A percentile compares a stretch with the other conserved stretches of the same genome.
phyloP scores from a whole-genome alignment of 2,329 filamentous ascomycete genomes.

The Zymoseptoria passerinii region DNA sequence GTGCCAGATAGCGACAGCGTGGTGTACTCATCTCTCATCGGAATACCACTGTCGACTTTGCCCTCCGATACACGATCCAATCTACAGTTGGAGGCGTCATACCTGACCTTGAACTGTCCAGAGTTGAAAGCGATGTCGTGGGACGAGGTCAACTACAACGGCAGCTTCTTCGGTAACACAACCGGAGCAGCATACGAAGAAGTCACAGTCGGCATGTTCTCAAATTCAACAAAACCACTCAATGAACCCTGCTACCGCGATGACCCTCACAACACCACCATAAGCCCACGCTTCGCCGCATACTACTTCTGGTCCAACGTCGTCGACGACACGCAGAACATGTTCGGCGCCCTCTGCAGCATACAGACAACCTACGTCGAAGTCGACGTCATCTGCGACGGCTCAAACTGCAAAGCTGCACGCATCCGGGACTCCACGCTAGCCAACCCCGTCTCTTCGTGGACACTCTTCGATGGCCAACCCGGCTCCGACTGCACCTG shows the following conservation, averaged over 20 bases:
- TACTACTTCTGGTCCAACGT: neutral
- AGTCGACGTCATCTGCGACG: neutral
- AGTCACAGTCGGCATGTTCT: neutral
- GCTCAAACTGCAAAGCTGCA: neutral
- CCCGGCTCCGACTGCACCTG: neutral
- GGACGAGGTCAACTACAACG: neutral
- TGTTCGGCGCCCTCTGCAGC: neutral
- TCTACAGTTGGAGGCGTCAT: neutral
- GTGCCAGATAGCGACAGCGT: conserved; percentile 1
- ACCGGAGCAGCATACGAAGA: neutral
- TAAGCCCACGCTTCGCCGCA: conserved; percentile 1
- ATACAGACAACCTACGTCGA: conserved; percentile 2
- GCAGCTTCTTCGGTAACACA: neutral
- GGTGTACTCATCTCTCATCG: conserved; percentile 2
- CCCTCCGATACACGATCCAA: neutral
- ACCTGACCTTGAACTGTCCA: conserved; percentile 1
- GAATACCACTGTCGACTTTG: neutral
- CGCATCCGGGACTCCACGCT: conserved; percentile 1
- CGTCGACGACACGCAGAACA: neutral
- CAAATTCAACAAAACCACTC: neutral
- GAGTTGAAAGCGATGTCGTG: neutral
- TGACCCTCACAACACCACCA: neutral
- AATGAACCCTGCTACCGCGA: neutral
- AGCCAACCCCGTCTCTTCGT: neutral
- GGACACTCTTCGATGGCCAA: conserved; percentile 1